phyloP scores from a whole-genome alignment of 2,329 filamentous ascomycete genomes.

The Diaporthe nobilis region DNA sequence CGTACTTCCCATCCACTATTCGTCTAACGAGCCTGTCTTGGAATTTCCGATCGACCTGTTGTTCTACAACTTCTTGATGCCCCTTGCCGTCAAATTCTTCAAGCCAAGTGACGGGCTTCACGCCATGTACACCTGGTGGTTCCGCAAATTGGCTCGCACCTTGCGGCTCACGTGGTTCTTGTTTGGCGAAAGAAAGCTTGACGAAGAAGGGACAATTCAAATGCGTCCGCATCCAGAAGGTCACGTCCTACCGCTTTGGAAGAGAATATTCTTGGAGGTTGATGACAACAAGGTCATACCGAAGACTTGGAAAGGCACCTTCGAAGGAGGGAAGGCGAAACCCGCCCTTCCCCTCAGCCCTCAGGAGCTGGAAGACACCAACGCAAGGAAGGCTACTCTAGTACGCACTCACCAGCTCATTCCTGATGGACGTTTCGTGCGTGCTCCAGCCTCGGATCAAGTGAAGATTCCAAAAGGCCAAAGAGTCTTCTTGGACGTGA shows the following conservation, averaged over 20 bases:
- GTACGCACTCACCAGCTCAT: conserved; percentile 68
- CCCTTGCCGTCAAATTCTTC: conserved; percentile 85
- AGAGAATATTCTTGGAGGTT: conserved; percentile 62
- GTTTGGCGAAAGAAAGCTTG: conserved; percentile 84
- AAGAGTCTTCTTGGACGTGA: conserved; percentile 84
- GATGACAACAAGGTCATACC: conserved; percentile 59
- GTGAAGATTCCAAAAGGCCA: conserved; percentile 91
- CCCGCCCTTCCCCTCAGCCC: conserved; percentile 54
- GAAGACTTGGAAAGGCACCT: conserved; percentile 71
- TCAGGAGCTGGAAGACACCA: conserved; percentile 54
- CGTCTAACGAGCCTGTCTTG: conserved; percentile 89
- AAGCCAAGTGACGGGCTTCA: conserved; percentile 89
- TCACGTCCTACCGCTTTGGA: conserved; percentile 55
- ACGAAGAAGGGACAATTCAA: conserved; percentile 83
- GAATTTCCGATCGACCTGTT: conserved; percentile 95
- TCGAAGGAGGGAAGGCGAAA: conserved; percentile 63
- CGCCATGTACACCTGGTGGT: conserved; percentile 95
- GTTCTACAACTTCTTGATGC: conserved; percentile 98
- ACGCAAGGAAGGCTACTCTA: conserved; percentile 59
- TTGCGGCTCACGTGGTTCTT: conserved; percentile 92
- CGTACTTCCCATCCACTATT: conserved; percentile 93
- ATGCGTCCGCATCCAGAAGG: conserved; percentile 55
- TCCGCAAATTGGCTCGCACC: conserved; percentile 84
- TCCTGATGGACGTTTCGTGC: conserved; percentile 85
- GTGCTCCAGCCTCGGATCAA: conserved; percentile 94